These are phyloP conservation scores for Bruguiera hainesii DNA, from an alignment of 441 rosid species.

Conservation along the genomic window DNA sequence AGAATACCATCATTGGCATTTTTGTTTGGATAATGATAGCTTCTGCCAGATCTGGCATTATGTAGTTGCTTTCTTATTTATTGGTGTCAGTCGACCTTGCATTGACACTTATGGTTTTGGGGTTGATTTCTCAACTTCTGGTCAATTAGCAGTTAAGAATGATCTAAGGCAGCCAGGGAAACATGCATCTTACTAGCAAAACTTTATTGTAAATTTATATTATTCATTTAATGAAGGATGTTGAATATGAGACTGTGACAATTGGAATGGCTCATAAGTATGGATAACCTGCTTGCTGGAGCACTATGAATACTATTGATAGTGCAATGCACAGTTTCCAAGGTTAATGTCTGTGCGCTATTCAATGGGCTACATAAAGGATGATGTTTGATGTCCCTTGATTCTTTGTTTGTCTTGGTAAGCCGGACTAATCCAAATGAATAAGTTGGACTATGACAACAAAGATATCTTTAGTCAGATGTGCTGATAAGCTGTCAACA, in stretches of 20 bases:
- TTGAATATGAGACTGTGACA: too few species aligned
- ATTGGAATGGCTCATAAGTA: too few species aligned
- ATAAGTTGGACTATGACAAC: slow-evolving; percentile 1
- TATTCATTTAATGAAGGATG: too few species aligned
- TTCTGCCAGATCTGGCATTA: too few species aligned
- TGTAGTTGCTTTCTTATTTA: too few species aligned
- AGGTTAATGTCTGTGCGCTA: background rate
- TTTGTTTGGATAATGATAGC: slow-evolving; percentile 1
- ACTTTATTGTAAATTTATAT: too few species aligned
- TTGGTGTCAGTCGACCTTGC: too few species aligned
- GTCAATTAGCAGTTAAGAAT: too few species aligned
- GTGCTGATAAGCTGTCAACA: background rate
- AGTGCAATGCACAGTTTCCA: background rate
- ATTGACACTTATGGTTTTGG: too few species aligned
- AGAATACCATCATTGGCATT: background rate
- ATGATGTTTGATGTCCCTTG: background rate
- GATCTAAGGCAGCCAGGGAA: too few species aligned
- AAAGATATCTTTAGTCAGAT: background rate
- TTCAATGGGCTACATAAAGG: background rate
- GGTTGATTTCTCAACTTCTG: too few species aligned
- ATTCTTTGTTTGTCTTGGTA: slow-evolving; percentile 1
- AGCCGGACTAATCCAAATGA: slow-evolving; percentile 1
- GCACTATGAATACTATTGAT: background rate
- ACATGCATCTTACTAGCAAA: too few species aligned
- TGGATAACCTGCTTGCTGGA: background rate